These are phyloP conservation scores for Pilaira anomala DNA, from an alignment of 192 early-diverging fungal species.

Conservation along the genomic window DNA sequence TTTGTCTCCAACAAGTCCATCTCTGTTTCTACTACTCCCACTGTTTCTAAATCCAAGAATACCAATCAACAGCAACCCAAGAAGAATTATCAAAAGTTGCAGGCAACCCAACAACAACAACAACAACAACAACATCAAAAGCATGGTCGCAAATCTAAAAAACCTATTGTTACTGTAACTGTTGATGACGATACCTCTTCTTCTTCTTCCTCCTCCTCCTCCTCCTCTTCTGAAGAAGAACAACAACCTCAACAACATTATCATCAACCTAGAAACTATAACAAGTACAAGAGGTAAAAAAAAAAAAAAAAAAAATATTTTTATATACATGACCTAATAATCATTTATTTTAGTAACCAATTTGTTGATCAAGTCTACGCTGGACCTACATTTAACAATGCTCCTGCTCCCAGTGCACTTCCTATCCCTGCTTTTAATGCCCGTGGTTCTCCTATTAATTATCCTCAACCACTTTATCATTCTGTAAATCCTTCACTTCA, in stretches of 20 bases:
- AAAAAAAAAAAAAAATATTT: not conserved
- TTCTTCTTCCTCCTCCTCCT: not conserved
- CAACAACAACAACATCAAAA: not conserved
- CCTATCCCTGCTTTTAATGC: conserved; percentile 52
- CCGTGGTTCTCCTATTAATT: conserved; percentile 18
- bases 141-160: too few species aligned
- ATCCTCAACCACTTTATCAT: conserved; percentile 21
- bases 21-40: not conserved
- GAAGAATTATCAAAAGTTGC: conserved; percentile 11
- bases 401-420: conserved; percentile 52
- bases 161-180: too few species aligned
- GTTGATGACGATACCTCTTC: not conserved
- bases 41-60: too few species aligned
- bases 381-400: conserved; percentile 57
- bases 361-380: conserved; percentile 41
- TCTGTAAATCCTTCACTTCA: conserved; percentile 10
- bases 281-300: too few species aligned
- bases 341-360: not conserved
- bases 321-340: not conserved
- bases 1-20: not conserved
- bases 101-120: too few species aligned
- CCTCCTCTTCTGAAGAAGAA: conserved; percentile 5
- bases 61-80: not conserved
- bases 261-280: not conserved
- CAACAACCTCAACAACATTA: not conserved